Evolutionary conservation across 1,284 basidiomycete genomes (phyloP).

Genomic region (Schizopora paradoxa): DNA sequence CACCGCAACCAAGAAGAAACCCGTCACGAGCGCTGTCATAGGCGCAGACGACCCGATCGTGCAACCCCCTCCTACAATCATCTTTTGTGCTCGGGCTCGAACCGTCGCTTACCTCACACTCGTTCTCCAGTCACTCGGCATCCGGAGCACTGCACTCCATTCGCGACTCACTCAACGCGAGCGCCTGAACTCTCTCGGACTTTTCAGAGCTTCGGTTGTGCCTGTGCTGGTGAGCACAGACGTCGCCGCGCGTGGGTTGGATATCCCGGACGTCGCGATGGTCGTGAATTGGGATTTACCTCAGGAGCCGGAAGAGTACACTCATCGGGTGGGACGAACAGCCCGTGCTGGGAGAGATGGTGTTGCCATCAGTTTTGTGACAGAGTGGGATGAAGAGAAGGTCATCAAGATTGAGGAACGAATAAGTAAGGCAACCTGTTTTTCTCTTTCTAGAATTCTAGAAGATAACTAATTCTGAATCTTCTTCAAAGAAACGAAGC

Average conservation of each 20-base stretch:
- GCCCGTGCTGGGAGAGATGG: conserved; percentile 91
- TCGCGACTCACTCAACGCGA: conserved; percentile 90
- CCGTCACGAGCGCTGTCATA: conserved; percentile 32
- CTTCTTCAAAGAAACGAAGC: conserved; percentile 52
- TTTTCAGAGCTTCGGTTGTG: conserved; percentile 87
- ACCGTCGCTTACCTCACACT: conserved; percentile 89
- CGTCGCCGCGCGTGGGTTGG: conserved; percentile 89
- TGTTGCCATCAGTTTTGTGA: conserved; percentile 90
- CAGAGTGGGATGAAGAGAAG: conserved; percentile 86
- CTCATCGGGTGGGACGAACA: conserved; percentile 83
- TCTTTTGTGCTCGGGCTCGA: conserved; percentile 85
- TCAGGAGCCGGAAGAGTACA: conserved; percentile 69
- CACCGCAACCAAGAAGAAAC: conserved; percentile 21
- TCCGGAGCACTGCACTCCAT: conserved; percentile 88
- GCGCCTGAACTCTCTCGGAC: conserved; percentile 74
- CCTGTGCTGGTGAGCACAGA: conserved; percentile 94
- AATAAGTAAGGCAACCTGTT: conserved; percentile 56
- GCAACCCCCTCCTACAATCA: conserved; percentile 88
- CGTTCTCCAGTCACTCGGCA: conserved; percentile 72
- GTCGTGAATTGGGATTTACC: conserved; percentile 98
- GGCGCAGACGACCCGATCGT: conserved; percentile 47
- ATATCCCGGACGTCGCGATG: conserved; percentile 93
- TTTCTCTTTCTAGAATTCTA: not conserved
- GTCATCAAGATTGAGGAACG: conserved; percentile 82
- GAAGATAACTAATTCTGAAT: not conserved